phyloP scores from a whole-genome alignment of 176 grass and related monocot species.

The Ensete glaucum region DNA sequence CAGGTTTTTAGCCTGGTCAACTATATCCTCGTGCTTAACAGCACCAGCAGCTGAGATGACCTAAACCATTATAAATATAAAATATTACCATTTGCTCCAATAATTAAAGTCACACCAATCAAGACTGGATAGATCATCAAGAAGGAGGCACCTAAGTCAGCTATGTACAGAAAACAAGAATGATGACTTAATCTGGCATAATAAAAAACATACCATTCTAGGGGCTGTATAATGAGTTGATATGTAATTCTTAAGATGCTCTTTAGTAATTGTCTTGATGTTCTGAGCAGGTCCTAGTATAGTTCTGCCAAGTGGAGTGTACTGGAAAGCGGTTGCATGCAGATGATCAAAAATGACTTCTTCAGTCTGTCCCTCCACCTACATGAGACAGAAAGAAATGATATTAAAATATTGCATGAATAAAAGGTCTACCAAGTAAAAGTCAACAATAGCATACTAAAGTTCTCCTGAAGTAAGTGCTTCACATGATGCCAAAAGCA shows the following conservation, averaged over 20 bases:
- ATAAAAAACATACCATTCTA: slow-evolving; percentile 55
- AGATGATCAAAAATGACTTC: slow-evolving; percentile 98
- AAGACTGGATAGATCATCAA: background rate
- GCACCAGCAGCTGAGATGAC: slow-evolving; percentile 81
- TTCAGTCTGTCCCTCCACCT: slow-evolving; percentile 81
- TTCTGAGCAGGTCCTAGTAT: slow-evolving; percentile 76
- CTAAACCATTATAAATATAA: slow-evolving; percentile 29
- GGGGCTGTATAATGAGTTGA: slow-evolving; percentile 83
- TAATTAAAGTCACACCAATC: background rate
- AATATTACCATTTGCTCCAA: background rate
- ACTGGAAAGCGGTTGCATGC: slow-evolving; percentile 96
- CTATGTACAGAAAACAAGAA: background rate
- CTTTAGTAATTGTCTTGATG: slow-evolving; percentile 73
- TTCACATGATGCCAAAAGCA: too few relatives aligned
- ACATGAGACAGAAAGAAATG: slow-evolving; percentile 5
- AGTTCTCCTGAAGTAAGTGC: background rate
- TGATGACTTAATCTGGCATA: background rate
- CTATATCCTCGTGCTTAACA: slow-evolving; percentile 87
- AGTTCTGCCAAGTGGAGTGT: slow-evolving; percentile 85
- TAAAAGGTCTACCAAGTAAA: background rate
- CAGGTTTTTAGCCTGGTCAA: slow-evolving; percentile 63
- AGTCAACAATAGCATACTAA: background rate
- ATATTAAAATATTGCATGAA: background rate
- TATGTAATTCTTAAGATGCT: slow-evolving; percentile 70
- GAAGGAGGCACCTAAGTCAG: background rate